Conservation (phyloP, 2,329 filamentous ascomycete genomes). For the Fusarium xyrophilum region DNA sequence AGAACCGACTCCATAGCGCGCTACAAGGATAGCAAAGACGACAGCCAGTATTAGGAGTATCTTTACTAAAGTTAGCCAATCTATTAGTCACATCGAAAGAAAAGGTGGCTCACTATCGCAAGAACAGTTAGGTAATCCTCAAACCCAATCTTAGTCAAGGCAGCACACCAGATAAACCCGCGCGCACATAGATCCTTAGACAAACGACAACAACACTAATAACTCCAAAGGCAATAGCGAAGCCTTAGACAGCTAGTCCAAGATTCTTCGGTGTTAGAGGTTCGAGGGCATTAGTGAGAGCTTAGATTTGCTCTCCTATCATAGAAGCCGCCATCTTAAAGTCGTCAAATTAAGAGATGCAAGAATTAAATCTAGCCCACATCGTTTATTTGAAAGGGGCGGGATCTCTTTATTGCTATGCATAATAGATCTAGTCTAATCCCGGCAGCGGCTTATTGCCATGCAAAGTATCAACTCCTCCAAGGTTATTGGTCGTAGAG, state of each 20-base stretch:
- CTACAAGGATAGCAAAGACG: neutral
- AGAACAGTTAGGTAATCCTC: constrained; percentile 11
- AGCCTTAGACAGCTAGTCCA: constrained; percentile 1
- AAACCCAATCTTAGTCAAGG: neutral
- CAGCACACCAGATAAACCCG: constrained; percentile 1
- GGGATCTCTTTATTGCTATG: neutral
- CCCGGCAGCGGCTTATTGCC: neutral
- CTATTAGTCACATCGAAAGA: fast-evolving
- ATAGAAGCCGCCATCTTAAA: neutral
- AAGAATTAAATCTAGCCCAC: neutral
- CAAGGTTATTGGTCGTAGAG: neutral
- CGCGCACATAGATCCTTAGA: constrained; percentile 13
- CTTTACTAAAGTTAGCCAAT: neutral
- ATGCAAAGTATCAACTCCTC: neutral
- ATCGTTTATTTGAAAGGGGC: neutral
- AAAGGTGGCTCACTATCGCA: neutral
- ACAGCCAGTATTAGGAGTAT: neutral
- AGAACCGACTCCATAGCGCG: constrained; percentile 11
- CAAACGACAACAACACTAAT: neutral
- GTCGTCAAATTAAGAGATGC: neutral
- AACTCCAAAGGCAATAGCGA: neutral
- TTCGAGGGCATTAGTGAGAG: neutral
- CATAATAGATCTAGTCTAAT: neutral
- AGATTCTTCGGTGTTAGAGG: neutral
- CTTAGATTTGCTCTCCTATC: constrained; percentile 12